Evolutionary conservation across 495 filamentous ascomycete species (phyloP).

Genomic region (Rhizodiscina lignyota): DNA sequence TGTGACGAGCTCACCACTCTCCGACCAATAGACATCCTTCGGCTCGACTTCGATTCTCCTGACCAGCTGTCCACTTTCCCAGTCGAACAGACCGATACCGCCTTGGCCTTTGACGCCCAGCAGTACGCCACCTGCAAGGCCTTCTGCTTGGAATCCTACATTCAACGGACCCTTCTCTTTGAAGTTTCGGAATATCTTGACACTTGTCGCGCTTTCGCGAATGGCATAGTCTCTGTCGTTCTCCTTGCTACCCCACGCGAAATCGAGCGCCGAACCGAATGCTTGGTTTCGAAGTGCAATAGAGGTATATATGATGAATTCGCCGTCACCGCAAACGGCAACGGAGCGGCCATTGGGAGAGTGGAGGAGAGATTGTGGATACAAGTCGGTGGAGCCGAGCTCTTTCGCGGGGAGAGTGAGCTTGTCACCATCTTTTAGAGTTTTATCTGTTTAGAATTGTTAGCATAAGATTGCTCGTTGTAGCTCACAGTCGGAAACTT

Average conservation of each 20-base stretch:
- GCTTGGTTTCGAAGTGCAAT: constrained; percentile 96
- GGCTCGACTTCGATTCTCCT: constrained; percentile 94
- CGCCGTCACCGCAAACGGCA: constrained; percentile 90
- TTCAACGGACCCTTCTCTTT: constrained; percentile 74
- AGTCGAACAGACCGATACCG: constrained; percentile 91
- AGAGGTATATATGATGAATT: constrained; percentile 97
- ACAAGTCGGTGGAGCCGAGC: constrained; percentile 86
- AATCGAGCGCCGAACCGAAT: constrained; percentile 87
- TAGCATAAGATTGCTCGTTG: constrained; percentile 2
- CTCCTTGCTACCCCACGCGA: constrained; percentile 93
- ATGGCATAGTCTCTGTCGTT: constrained; percentile 98
- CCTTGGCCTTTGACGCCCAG: constrained; percentile 90
- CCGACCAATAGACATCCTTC: constrained; percentile 90
- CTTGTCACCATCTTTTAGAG: constrained; percentile 73
- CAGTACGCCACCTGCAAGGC: constrained; percentile 76
- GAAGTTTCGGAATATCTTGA: constrained; percentile 96
- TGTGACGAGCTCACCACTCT: constrained; percentile 81
- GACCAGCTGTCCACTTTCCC: constrained; percentile 77
- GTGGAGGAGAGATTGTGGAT: constrained; percentile 84
- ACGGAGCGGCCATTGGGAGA: constrained; percentile 97
- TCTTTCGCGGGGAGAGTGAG: constrained; percentile 84
- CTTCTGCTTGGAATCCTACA: constrained; percentile 91
- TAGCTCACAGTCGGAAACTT: constrained; percentile 10
- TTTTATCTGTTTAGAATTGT: constrained; percentile 33
- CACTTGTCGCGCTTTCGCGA: constrained; percentile 76